Evolutionary conservation across 1,139 yeast genomes (phyloP).

Genomic region (Cylindricascospora bacillispora): DNA sequence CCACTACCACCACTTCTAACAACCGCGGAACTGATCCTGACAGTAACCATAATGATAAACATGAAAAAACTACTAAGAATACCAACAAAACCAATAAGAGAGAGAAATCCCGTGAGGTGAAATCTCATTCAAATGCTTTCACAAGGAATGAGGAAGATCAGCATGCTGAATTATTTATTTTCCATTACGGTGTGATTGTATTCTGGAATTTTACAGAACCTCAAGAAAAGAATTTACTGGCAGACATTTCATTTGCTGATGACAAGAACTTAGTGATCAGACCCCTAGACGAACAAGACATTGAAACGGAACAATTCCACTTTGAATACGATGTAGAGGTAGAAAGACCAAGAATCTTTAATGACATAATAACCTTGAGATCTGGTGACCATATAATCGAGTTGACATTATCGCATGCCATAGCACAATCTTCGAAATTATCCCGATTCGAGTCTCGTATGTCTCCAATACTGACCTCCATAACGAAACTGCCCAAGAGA

Average conservation of each 20-base stretch:
- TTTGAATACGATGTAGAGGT: constrained; percentile 78
- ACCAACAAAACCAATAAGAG: constrained; percentile 1
- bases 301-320: constrained; percentile 90
- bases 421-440: constrained; percentile 89
- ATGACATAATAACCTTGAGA: constrained; percentile 84
- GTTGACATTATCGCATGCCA: constrained; percentile 87
- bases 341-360: constrained; percentile 78
- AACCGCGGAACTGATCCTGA: not conserved
- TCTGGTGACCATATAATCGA: constrained; percentile 90
- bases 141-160: constrained; percentile 27
- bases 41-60: not conserved
- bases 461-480: constrained; percentile 72
- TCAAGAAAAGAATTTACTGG: constrained; percentile 86
- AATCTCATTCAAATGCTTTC: constrained; percentile 1
- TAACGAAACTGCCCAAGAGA: constrained; percentile 77
- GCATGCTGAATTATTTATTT: constrained; percentile 85
- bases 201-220: constrained; percentile 93
- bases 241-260: constrained; percentile 64
- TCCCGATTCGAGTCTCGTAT: constrained; percentile 86
- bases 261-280: constrained; percentile 41
- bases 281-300: constrained; percentile 78
- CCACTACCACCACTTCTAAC: not conserved
- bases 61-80: not conserved
- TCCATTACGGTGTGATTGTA: constrained; percentile 87
- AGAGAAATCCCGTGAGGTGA: constrained; percentile 2